Base-by-base conservation (phyloP, 2,329 filamentous ascomycete genomes). In the Lasiodiplodia citricola region DNA sequence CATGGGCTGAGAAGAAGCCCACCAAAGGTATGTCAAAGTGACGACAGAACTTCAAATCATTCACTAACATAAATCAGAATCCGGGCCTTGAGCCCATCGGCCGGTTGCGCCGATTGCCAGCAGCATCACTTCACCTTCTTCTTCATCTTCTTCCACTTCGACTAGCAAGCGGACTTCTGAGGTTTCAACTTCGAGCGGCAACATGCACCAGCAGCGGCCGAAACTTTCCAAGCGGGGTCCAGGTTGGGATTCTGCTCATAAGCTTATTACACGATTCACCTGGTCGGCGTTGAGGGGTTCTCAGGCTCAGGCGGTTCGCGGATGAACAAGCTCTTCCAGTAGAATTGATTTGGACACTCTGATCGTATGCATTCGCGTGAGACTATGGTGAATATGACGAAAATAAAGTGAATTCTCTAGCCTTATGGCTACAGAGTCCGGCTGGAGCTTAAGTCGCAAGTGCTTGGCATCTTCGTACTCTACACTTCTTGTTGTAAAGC, bases 1-100 rank as follows among this genome's bases (percentile, higher is more conserved):
- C 79, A 23, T 81, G 79, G 78, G 47, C 60, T 13, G 25, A 52
- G 28, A 64, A 35, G 21, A 37, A 41, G 21, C n/a, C 60, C 47
- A 18, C n/a, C n/a, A n/a, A n/a, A n/a, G n/a, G n/a, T n/a, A n/a
- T n/a, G n/a, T n/a, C n/a, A n/a, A n/a, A n/a, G n/a, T n/a, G n/a
- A n/a, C n/a, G n/a, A n/a, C n/a, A n/a, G n/a, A n/a, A n/a, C n/a
- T n/a, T n/a, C n/a, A n/a, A n/a, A n/a, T n/a, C n/a, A n/a, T n/a
- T n/a, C n/a, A n/a, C n/a, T n/a, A n/a, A n/a, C n/a, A n/a, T n/a
- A n/a, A n/a, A n/a, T n/a, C n/a, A n/a, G n/a, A n/a, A n/a, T n/a
- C n/a, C n/a, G n/a, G n/a, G n/a, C n/a, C n/a, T n/a, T n/a, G n/a
- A n/a, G n/a, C n/a, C n/a, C n/a, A n/a, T n/a, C n/a, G n/a, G 54